These are phyloP conservation scores for Candida sp. DNA, from an alignment of 1,139 yeast species.

Conservation along the genomic window DNA sequence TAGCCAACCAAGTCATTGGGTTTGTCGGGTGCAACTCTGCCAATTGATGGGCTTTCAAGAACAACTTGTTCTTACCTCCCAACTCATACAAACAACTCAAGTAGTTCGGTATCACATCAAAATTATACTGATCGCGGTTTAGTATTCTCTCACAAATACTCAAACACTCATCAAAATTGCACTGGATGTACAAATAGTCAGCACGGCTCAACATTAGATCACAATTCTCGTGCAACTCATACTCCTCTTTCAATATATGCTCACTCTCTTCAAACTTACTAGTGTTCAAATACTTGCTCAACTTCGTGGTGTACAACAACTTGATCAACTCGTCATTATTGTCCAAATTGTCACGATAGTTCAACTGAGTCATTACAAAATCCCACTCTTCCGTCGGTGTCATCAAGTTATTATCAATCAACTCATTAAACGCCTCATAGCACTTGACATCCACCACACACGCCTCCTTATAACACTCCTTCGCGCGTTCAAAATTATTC, in stretches of 20 bases:
- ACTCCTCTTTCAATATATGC: constrained; percentile 67
- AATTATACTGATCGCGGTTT: constrained; percentile 69
- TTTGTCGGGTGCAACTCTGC: constrained; percentile 86
- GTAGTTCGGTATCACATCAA: constrained; percentile 78
- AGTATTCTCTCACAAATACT: constrained; percentile 71
- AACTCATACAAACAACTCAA: constrained; percentile 86
- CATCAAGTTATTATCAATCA: constrained; percentile 73
- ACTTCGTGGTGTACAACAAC: constrained; percentile 73
- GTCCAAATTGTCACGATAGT: constrained; percentile 70
- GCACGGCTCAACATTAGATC: constrained; percentile 77
- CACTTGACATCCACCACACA: constrained; percentile 88
- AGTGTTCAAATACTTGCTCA: constrained; percentile 74
- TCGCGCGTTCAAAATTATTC: constrained; percentile 86
- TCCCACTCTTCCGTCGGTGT: constrained; percentile 93
- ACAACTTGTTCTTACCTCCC: constrained; percentile 82
- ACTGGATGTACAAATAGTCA: constrained; percentile 74
- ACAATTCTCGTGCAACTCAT: constrained; percentile 66
- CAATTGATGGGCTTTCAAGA: constrained; percentile 80
- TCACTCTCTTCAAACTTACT: constrained; percentile 70
- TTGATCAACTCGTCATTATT: constrained; percentile 82
- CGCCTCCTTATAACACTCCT: constrained; percentile 89
- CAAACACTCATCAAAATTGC: constrained; percentile 80
- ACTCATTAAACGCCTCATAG: constrained; percentile 88
- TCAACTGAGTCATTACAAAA: constrained; percentile 61
- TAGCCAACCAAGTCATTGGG: constrained; percentile 91